Evolutionary conservation across 345 rosid species (phyloP).

Genomic region (Arabidopsis thaliana): DNA sequence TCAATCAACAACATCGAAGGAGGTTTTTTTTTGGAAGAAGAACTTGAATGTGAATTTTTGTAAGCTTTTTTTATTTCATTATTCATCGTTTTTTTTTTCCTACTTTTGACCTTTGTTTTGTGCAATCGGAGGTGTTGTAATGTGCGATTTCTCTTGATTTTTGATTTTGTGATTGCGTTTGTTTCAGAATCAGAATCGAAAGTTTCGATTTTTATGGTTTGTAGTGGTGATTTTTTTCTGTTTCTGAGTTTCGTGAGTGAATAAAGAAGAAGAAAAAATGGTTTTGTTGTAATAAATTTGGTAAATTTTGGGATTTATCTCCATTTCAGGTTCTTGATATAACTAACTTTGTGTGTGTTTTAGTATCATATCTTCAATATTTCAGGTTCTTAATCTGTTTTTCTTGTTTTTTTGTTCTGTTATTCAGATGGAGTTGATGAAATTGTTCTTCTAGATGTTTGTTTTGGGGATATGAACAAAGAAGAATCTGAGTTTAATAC

Average conservation of each 20-base stretch:
- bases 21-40: constrained; percentile 30
- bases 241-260: constrained; percentile 23
- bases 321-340: constrained; percentile 31
- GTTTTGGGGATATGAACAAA: constrained; percentile 28
- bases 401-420: neutral
- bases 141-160: neutral
- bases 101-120: constrained; percentile 18
- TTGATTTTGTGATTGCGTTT: constrained; percentile 16
- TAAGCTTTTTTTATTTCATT: constrained; percentile 34
- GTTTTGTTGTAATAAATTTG: constrained; percentile 38
- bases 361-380: neutral
- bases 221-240: constrained; percentile 6
- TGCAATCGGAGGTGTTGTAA: constrained; percentile 28
- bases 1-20: constrained; percentile 51
- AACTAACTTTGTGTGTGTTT: neutral
- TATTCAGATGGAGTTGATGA: constrained; percentile 21
- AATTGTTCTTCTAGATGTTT: constrained; percentile 3
- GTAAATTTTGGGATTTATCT: constrained; percentile 37
- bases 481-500: constrained; percentile 28
- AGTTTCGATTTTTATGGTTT: constrained; percentile 37
- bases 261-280: constrained; percentile 21
- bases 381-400: neutral
- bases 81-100: neutral
- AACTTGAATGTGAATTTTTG: constrained; percentile 29
- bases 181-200: constrained; percentile 19